Percentiles rank a stretch among this genome's conserved stretches.
Evolutionary conservation across 257 asterid genomes (phyloP).

Genomic region (Fraxinus pennsylvanica): DNA sequence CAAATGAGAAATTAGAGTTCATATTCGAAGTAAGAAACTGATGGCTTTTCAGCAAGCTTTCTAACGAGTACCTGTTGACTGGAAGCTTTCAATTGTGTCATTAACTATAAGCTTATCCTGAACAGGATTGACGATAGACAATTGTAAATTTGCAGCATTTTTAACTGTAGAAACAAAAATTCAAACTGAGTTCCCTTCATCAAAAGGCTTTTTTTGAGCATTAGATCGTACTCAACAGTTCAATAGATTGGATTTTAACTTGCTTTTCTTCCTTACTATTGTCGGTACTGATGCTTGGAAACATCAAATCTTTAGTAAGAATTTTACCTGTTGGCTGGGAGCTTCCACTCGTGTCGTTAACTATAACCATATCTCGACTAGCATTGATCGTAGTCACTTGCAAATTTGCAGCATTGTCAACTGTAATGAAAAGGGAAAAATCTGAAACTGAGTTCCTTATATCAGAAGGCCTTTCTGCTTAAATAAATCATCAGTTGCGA

Average conservation of each 20-base stretch:
- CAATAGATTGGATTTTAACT: background rate
- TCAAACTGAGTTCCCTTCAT: background rate
- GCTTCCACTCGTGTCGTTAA: background rate
- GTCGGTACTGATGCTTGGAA: too few relatives aligned
- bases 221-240: background rate
- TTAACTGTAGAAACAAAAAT: conserved; percentile 16
- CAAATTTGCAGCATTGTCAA: conserved; percentile 1
- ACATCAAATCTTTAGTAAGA: background rate
- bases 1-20: background rate
- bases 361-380: background rate
- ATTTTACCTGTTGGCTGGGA: conserved; percentile 24
- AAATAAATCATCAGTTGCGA: too few relatives aligned
- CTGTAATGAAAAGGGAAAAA: conserved; percentile 7
- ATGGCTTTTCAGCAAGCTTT: background rate
- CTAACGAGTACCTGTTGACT: background rate
- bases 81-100: background rate
- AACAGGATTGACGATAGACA: conserved; percentile 15
- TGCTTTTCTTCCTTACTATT: background rate
- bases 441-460: background rate
- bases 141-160: conserved; percentile 19
- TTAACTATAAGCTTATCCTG: conserved; percentile 23
- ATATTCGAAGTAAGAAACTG: background rate
- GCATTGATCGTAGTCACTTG: background rate
- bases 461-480: background rate
- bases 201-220: background rate